Evolutionary conservation across 192 early-diverging fungal species (phyloP).

Genomic region (Podila horticola): DNA sequence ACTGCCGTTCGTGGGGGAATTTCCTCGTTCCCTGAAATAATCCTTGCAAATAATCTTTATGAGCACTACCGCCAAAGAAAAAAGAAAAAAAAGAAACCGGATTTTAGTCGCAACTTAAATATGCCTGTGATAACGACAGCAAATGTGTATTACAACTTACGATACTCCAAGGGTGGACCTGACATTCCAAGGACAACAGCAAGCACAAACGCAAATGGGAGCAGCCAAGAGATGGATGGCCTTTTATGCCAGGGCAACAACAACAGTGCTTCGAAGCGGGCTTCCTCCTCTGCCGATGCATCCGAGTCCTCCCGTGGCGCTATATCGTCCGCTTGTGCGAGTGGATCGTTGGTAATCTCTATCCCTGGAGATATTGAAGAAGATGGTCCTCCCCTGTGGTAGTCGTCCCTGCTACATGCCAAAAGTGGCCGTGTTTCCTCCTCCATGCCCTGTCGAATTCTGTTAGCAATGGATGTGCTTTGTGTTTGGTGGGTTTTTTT

Average conservation of each 20-base stretch:
- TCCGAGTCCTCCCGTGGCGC: background rate
- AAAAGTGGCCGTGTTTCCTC: constrained; percentile 5
- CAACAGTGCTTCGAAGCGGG: background rate
- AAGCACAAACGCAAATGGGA: background rate
- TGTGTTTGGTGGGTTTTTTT: too few species aligned
- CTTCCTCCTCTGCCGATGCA: background rate
- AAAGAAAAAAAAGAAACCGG: too few species aligned
- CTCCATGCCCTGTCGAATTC: too few species aligned
- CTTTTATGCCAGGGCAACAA: constrained; percentile 1
- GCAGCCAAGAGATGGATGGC: background rate
- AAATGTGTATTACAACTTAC: background rate
- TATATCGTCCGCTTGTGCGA: too few species aligned
- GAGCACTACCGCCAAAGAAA: background rate
- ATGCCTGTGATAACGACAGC: background rate
- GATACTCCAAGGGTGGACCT: background rate
- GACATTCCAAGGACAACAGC: background rate
- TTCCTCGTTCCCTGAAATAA: background rate
- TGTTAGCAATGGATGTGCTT: too few species aligned
- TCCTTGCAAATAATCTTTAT: constrained; percentile 15
- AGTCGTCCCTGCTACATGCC: background rate
- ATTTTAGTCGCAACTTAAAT: background rate
- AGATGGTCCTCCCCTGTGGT: background rate
- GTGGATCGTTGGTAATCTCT: too few species aligned
- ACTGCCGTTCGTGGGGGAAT: background rate
- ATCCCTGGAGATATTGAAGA: background rate